A percentile compares a stretch with the other conserved stretches of the same genome.
Conservation (phyloP, 129 eudicot species). For the Artemisia argyi region DNA sequence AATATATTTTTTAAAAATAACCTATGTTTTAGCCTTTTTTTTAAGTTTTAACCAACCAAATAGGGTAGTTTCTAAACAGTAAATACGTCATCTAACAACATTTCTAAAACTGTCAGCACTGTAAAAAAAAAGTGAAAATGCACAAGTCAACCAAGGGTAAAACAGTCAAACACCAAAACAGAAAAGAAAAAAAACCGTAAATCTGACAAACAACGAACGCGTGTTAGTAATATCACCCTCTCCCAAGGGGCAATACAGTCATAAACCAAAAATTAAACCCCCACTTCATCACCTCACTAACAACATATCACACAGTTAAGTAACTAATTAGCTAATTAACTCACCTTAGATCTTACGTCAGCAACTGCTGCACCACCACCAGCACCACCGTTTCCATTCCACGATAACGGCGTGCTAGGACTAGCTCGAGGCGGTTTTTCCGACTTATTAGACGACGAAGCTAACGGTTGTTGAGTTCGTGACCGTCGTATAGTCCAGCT, state of each 20-base stretch:
- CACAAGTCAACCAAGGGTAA: conserved; percentile 12
- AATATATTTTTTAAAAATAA: no score
- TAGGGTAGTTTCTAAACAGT: no score
- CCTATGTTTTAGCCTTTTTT: no score
- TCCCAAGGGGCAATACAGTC: conserved; percentile 37
- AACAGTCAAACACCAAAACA: conserved; percentile 32
- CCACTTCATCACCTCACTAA: conserved; percentile 17
- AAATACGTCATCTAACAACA: no score
- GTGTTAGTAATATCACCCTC: conserved; percentile 28
- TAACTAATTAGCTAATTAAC: background rate
- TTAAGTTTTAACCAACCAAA: no score
- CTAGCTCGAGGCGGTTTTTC: conserved; percentile 43
- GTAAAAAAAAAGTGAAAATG: no score
- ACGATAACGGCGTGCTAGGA: conserved; percentile 74
- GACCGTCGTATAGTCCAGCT: conserved; percentile 71
- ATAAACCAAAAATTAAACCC: conserved; percentile 22
- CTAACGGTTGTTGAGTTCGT: conserved; percentile 30
- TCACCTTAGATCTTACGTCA: conserved; percentile 64
- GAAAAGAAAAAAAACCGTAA: conserved; percentile 45
- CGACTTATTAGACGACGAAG: conserved; percentile 17
- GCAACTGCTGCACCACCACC: conserved; percentile 28
- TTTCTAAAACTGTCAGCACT: no score
- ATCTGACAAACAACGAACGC: conserved; percentile 37
- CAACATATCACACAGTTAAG: background rate
- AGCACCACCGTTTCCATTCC: conserved; percentile 49